Evolutionary conservation across 495 filamentous ascomycete species (phyloP).

Genomic region (Daldinia loculata): DNA sequence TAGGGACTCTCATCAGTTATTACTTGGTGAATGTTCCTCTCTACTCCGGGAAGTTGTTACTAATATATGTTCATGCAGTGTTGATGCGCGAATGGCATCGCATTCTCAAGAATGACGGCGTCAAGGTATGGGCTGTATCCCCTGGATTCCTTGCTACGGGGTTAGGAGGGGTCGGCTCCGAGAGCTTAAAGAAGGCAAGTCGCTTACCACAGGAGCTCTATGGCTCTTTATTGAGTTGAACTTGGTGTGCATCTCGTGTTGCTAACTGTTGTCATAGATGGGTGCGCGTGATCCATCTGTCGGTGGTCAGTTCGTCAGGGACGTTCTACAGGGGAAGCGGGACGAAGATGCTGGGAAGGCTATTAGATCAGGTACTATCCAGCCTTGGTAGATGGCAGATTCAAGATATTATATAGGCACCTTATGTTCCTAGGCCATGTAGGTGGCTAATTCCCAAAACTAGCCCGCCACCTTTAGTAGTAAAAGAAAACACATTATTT

Average conservation of each 20-base stretch:
- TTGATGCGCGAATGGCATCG: conserved; percentile 67
- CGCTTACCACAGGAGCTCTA: not conserved
- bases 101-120: conserved; percentile 63
- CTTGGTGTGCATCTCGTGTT: not conserved
- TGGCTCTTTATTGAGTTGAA: not conserved
- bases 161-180: conserved; percentile 50
- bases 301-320: conserved; percentile 55
- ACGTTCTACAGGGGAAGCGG: conserved; percentile 58
- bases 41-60: not conserved
- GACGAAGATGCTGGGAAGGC: conserved; percentile 60
- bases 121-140: conserved; percentile 65
- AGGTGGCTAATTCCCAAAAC: too few species aligned
- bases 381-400: conserved; percentile 49
- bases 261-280: conserved; percentile 24
- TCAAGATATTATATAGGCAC: not conserved
- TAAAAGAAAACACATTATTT: too few species aligned
- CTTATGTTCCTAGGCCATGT: not conserved
- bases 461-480: too few species aligned
- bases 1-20: not conserved
- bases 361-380: conserved; percentile 47
- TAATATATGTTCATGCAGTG: conserved; percentile 43
- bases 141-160: conserved; percentile 67
- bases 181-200: conserved; percentile 48
- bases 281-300: conserved; percentile 56
- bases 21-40: not conserved